Evolutionary conservation across 108 stramenopile genomes (phyloP).

Genomic region (Epithemia pelagica): DNA sequence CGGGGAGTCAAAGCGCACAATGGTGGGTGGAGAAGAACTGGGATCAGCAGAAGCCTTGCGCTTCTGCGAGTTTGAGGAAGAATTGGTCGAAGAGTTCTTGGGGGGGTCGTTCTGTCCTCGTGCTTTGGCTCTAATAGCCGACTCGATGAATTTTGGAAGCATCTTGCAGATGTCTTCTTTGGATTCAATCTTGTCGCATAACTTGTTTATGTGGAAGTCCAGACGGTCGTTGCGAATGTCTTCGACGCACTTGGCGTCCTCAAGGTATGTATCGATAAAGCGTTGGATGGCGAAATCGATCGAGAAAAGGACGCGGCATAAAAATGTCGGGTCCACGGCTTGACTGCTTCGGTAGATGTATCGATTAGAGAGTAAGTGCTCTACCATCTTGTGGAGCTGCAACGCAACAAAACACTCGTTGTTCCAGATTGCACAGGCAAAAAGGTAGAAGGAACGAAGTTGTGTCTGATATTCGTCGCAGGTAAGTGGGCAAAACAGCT

Average conservation of each 20-base stretch:
- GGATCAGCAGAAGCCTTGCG: too few relatives aligned
- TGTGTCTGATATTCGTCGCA: background rate
- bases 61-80: too few relatives aligned
- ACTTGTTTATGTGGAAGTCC: background rate
- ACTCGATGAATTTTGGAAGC: too few relatives aligned
- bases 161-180: background rate
- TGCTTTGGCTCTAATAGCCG: too few relatives aligned
- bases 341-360: background rate
- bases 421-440: background rate
- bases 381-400: background rate
- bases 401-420: background rate
- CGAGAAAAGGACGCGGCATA: background rate
- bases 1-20: background rate
- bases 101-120: too few relatives aligned
- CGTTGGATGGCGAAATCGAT: background rate
- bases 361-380: background rate
- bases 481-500: background rate
- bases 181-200: background rate
- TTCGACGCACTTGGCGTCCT: background rate
- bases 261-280: background rate
- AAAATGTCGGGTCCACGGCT: background rate
- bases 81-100: too few relatives aligned
- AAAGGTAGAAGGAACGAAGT: background rate
- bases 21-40: background rate
- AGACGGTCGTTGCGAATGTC: background rate